phyloP scores from a whole-genome alignment of 2,329 filamentous ascomycete genomes.

The Stenocarpella maydis region DNA sequence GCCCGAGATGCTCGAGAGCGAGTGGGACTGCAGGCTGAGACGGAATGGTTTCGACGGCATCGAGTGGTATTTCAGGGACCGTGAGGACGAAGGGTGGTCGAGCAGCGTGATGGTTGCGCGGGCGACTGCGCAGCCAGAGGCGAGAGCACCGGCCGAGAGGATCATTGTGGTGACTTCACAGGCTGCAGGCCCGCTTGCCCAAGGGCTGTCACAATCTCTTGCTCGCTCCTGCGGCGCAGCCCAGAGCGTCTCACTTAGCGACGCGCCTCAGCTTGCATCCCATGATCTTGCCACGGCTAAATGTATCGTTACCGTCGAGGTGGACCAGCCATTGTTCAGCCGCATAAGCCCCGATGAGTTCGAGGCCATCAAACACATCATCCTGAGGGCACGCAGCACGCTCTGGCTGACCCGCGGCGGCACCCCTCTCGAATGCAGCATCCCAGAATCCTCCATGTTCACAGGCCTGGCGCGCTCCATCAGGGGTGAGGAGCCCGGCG shows the following conservation, averaged over 20 bases:
- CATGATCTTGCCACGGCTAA: constrained; percentile 33
- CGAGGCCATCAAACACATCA: constrained; percentile 35
- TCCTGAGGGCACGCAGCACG: constrained; percentile 28
- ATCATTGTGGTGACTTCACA: not conserved
- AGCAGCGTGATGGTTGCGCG: constrained; percentile 8
- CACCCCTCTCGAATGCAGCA: constrained; percentile 36
- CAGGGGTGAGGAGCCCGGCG: constrained; percentile 36
- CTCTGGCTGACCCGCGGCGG: constrained; percentile 40
- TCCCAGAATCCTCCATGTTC: constrained; percentile 37
- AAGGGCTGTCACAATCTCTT: not conserved
- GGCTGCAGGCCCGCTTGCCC: not conserved
- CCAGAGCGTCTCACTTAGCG: not conserved
- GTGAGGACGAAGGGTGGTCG: constrained; percentile 22
- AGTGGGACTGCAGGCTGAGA: constrained; percentile 43
- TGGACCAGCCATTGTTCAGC: constrained; percentile 42
- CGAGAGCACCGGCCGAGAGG: not conserved
- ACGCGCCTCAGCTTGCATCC: not conserved
- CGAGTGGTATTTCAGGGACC: constrained; percentile 16
- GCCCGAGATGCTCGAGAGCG: constrained; percentile 40
- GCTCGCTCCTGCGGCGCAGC: not conserved
- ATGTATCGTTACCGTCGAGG: constrained; percentile 41
- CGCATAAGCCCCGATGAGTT: constrained; percentile 38
- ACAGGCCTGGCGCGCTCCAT: constrained; percentile 39
- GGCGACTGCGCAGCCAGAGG: not conserved
- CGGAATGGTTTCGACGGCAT: constrained; percentile 41